phyloP scores from a whole-genome alignment of 169 alveolate species.

The Besnoitia besnoiti region DNA sequence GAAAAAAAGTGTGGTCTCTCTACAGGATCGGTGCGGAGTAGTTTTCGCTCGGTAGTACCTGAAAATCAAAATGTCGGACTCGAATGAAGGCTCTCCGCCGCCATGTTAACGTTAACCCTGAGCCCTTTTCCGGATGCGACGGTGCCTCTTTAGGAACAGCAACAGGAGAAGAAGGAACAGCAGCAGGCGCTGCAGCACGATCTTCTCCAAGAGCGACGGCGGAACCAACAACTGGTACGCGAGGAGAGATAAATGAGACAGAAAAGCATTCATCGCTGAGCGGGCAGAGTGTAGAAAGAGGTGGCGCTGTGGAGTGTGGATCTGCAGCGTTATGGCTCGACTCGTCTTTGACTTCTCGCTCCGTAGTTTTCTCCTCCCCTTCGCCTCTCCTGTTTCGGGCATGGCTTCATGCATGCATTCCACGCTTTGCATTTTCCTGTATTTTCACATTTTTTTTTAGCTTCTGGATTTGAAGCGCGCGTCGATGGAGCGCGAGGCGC shows the following conservation, averaged over 20 bases:
- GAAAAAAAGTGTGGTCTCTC: too few relatives aligned
- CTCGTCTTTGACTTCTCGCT: too few relatives aligned
- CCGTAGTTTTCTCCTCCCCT: background rate
- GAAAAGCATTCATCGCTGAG: too few relatives aligned
- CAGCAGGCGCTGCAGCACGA: conserved; percentile 28
- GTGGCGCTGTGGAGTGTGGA: background rate
- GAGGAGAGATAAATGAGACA: background rate
- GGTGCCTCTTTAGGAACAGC: conserved; percentile 26
- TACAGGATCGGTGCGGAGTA: too few relatives aligned
- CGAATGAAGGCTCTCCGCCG: too few relatives aligned
- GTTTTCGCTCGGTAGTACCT: too few relatives aligned
- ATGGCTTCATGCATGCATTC: background rate
- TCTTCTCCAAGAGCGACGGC: conserved; percentile 18
- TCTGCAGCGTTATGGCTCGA: too few relatives aligned
- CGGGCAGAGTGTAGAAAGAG: background rate
- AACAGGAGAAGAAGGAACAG: conserved; percentile 32
- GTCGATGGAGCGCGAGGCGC: conserved; percentile 28
- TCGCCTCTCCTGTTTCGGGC: background rate
- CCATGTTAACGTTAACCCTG: too few relatives aligned
- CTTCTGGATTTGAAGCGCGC: conserved; percentile 29
- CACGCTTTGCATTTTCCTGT: background rate
- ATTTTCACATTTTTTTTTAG: background rate
- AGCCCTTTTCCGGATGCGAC: too few relatives aligned
- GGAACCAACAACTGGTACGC: conserved; percentile 27
- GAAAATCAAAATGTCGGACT: too few relatives aligned